Conservation (phyloP, 768 basidiomycete genomes). For the Lentinula detonsa region DNA sequence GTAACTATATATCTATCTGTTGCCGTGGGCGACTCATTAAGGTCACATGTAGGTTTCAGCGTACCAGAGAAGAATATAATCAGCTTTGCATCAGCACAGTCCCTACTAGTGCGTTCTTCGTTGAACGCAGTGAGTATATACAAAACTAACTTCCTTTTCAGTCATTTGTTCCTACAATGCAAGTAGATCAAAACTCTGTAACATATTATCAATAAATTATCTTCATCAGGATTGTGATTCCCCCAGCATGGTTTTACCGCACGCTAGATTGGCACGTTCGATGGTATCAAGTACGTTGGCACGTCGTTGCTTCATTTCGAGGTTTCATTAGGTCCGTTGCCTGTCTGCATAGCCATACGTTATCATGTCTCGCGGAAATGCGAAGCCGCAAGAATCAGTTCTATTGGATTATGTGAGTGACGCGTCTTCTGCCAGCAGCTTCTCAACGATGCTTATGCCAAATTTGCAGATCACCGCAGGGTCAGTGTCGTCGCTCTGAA, state of each 20-base stretch:
- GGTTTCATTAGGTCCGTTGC: neutral
- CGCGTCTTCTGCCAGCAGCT: neutral
- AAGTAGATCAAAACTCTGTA: conserved; percentile 7
- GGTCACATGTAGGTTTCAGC: conserved; percentile 37
- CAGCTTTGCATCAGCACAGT: conserved; percentile 36
- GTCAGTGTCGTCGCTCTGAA: conserved; percentile 18
- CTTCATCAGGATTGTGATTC: conserved; percentile 35
- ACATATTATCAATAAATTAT: neutral
- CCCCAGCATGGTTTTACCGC: conserved; percentile 43
- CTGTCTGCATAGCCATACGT: conserved; percentile 49
- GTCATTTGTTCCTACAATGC: conserved; percentile 57
- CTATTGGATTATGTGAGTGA: conserved; percentile 57
- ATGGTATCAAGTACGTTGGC: conserved; percentile 48
- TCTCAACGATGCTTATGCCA: neutral
- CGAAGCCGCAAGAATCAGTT: conserved; percentile 52
- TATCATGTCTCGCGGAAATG: conserved; percentile 44
- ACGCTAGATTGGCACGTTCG: conserved; percentile 48
- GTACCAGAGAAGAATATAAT: conserved; percentile 48
- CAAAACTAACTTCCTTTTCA: conserved; percentile 14
- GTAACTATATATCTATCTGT: conserved; percentile 18
- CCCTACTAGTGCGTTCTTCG: conserved; percentile 35
- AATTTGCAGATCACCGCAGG: conserved; percentile 34
- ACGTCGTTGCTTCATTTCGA: no score
- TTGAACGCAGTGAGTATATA: neutral
- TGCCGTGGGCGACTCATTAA: neutral